phyloP scores from a whole-genome alignment of 2,329 filamentous ascomycete genomes.

The Arthrinium puccinioides region DNA sequence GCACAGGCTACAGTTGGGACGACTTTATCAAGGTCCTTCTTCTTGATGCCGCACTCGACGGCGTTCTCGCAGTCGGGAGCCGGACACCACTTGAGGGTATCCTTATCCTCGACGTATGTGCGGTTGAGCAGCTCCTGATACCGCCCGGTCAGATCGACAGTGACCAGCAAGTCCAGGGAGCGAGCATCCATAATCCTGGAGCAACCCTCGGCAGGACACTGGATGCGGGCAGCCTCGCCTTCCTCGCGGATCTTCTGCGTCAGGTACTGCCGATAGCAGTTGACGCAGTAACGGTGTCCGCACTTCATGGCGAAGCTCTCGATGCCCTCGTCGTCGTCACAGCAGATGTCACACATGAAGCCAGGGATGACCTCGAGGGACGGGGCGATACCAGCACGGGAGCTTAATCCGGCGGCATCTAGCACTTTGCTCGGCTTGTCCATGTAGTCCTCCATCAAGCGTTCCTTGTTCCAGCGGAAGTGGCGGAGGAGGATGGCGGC shows the following conservation, averaged over 20 bases:
- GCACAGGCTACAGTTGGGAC: constrained; percentile 86
- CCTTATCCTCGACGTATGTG: constrained; percentile 96
- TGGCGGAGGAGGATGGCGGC: constrained; percentile 84
- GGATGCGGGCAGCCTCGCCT: constrained; percentile 88
- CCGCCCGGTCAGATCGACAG: constrained; percentile 46
- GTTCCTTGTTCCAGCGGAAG: constrained; percentile 94
- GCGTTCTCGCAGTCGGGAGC: constrained; percentile 96
- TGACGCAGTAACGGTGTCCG: constrained; percentile 84
- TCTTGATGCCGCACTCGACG: constrained; percentile 80
- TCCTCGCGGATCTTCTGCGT: constrained; percentile 91
- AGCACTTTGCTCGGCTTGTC: constrained; percentile 73
- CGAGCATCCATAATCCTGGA: constrained; percentile 86
- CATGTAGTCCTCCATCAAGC: constrained; percentile 94
- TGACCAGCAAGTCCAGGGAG: constrained; percentile 72
- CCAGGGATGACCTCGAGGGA: constrained; percentile 64
- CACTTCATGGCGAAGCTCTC: constrained; percentile 92
- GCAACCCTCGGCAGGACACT: constrained; percentile 84
- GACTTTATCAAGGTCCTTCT: constrained; percentile 74
- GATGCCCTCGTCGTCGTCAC: constrained; percentile 72
- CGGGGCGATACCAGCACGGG: constrained; percentile 52
- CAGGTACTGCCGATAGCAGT: constrained; percentile 89
- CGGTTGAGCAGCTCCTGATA: constrained; percentile 84
- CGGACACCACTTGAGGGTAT: constrained; percentile 93
- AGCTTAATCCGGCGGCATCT: constrained; percentile 75
- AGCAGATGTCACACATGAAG: constrained; percentile 94